A percentile compares a stretch with the other conserved stretches of the same genome.
Conservation (phyloP, 345 rosid species). For the Lepidium africanum region DNA sequence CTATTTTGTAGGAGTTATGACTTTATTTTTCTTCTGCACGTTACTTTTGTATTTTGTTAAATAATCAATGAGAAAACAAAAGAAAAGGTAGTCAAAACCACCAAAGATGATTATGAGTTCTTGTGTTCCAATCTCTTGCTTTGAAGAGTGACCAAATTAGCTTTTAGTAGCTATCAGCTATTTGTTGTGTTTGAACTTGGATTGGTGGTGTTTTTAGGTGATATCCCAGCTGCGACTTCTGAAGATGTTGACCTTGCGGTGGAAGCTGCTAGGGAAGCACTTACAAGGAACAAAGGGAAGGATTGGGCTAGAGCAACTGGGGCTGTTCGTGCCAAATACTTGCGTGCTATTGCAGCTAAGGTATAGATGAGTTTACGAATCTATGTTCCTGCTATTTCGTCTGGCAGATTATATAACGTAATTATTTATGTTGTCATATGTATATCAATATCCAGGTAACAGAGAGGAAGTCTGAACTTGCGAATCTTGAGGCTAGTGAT, state of each 20-base stretch:
- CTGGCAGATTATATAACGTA: background rate
- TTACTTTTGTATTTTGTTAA: too few species aligned
- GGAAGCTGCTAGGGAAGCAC: slow-evolving; percentile 70
- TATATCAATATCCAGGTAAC: slow-evolving; percentile 43
- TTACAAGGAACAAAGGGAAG: slow-evolving; percentile 61
- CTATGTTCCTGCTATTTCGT: background rate
- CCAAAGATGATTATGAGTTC: too few species aligned
- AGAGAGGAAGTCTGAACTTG: slow-evolving; percentile 67
- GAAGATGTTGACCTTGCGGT: slow-evolving; percentile 96
- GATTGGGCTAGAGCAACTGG: slow-evolving; percentile 85
- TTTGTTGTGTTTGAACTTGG: background rate
- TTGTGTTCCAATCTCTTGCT: too few species aligned
- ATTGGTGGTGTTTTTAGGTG: slow-evolving; percentile 43
- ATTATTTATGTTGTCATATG: slow-evolving; percentile 5
- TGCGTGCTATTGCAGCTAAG: slow-evolving; percentile 98
- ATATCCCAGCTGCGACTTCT: slow-evolving; percentile 88
- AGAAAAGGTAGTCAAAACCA: too few species aligned
- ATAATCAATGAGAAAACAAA: too few species aligned
- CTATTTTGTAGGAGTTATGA: too few species aligned
- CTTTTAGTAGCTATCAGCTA: too few species aligned
- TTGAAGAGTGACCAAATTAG: too few species aligned
- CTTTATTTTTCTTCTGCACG: too few species aligned
- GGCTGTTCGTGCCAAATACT: slow-evolving; percentile 72
- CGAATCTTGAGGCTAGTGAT: slow-evolving; percentile 84
- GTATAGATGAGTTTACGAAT: slow-evolving; percentile 13